These are phyloP conservation scores for Linnemannia elongata DNA, from an alignment of 192 early-diverging fungal species.

Conservation along the genomic window DNA sequence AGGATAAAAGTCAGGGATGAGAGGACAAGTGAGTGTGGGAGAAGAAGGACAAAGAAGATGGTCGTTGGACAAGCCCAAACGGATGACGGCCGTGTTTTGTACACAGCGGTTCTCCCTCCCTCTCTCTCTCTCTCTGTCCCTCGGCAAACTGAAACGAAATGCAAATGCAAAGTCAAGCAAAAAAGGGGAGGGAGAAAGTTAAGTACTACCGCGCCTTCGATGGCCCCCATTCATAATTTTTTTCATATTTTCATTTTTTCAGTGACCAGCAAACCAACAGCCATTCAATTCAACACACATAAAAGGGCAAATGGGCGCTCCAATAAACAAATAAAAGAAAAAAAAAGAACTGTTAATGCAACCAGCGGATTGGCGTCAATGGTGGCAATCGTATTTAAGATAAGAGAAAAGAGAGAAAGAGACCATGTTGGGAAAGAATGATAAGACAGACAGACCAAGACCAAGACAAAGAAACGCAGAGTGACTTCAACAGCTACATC, in stretches of 20 bases:
- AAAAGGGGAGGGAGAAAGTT: no score
- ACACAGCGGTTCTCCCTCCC: no score
- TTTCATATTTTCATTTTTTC: not conserved
- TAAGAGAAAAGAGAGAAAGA: not conserved
- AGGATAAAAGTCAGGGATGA: no score
- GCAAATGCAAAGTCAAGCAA: no score
- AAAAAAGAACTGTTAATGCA: not conserved
- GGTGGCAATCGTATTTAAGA: not conserved
- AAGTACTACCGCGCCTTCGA: not conserved
- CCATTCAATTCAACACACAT: not conserved
- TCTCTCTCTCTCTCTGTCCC: no score
- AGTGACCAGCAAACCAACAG: not conserved
- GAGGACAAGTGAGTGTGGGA: no score
- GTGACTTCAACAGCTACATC: no score
- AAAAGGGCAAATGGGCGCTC: not conserved
- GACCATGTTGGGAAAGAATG: not conserved
- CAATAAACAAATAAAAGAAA: not conserved
- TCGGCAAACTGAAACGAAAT: no score
- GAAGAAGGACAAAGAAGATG: no score
- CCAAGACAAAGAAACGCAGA: no score
- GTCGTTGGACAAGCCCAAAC: no score
- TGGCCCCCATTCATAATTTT: not conserved
- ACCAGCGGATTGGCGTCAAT: not conserved
- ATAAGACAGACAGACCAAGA: not conserved
- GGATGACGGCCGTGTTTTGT: no score